Conservation (phyloP, 1,284 basidiomycete genomes). For the Ganoderma lucidum region DNA sequence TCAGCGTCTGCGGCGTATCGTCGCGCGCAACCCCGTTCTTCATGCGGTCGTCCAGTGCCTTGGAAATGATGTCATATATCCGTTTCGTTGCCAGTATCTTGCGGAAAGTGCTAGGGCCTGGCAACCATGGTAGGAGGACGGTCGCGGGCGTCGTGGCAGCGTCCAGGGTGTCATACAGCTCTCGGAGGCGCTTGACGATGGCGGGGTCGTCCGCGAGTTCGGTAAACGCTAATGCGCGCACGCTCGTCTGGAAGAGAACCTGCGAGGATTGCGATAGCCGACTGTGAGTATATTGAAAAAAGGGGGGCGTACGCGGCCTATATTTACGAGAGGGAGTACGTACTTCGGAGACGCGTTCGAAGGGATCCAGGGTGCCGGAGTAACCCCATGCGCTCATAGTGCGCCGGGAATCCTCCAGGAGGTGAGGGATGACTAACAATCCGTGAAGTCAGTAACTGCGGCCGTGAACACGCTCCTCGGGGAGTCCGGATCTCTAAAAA, state of each 20-base stretch:
- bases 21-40: constrained; percentile 61
- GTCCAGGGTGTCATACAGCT: constrained; percentile 71
- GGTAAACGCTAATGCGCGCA: constrained; percentile 67
- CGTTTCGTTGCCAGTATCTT: constrained; percentile 75
- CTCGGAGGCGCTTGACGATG: constrained; percentile 64
- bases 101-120: constrained; percentile 70
- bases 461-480: constrained; percentile 11
- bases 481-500: constrained; percentile 3
- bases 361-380: constrained; percentile 71
- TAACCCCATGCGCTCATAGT: constrained; percentile 68
- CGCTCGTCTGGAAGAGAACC: constrained; percentile 76
- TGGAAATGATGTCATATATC: constrained; percentile 72
- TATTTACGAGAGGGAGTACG: constrained; percentile 32
- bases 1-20: constrained; percentile 75
- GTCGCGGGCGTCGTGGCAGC: constrained; percentile 73
- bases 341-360: constrained; percentile 74
- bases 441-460: constrained; percentile 16
- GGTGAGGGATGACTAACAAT: constrained; percentile 61
- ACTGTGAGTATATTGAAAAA: neutral
- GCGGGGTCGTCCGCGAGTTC: constrained; percentile 73
- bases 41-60: constrained; percentile 61
- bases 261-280: constrained; percentile 37
- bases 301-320: constrained; percentile 12
- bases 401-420: constrained; percentile 67
- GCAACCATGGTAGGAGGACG: constrained; percentile 76